Base-by-base conservation (phyloP, 306 rosid species). In the Lathyrus oleraceus region DNA sequence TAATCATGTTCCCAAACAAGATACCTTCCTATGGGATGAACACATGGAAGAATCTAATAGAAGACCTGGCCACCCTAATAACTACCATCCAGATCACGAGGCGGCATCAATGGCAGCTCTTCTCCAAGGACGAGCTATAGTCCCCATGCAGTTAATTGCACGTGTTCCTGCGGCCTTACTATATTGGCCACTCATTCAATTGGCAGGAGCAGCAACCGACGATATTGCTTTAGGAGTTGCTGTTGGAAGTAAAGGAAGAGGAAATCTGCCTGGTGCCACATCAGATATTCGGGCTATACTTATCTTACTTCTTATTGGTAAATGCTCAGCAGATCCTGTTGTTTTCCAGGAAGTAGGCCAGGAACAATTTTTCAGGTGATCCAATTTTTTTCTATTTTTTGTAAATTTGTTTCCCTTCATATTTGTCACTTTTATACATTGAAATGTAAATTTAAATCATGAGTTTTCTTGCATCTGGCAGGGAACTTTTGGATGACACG, bases 211-310 rank as follows among this genome's bases (percentile, higher is more conserved):
- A 69, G 96, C 96, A 69, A 89, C 99, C 16, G 99, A 95, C 73
- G 89, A 91, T 69, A 86, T 95, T 71, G 89, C 99, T 11, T 67
- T 95, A 75, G 99, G 99, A 76, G 87, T 95, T 75, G 91, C 99
- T 21, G 99, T 95, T 71, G 99, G 97, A 82, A 95, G 99, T 86
- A 87, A 95, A 85, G 99, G 96, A 77, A 89, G 96, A 82, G 99
- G 95, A 76, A 95, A 85, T 85, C 86, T 90, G 65, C 97, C 97
- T 15, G 99, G 99, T 72, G 89, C 97, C 9, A 88, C 96, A 15
- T 95, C 99, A 9, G 99, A 95, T 82, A 95, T 95, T 63, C 92
- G 99, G 43, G 90, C 99, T 61, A 77, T 90, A 63, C 95, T 95
- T 76, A 82, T 95, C 57, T 84, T 95, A 66, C 99, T 95, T 78